These are phyloP conservation scores for Vitis cinerea DNA, from an alignment of 164 flowering plant genomes.

Conservation along the genomic window DNA sequence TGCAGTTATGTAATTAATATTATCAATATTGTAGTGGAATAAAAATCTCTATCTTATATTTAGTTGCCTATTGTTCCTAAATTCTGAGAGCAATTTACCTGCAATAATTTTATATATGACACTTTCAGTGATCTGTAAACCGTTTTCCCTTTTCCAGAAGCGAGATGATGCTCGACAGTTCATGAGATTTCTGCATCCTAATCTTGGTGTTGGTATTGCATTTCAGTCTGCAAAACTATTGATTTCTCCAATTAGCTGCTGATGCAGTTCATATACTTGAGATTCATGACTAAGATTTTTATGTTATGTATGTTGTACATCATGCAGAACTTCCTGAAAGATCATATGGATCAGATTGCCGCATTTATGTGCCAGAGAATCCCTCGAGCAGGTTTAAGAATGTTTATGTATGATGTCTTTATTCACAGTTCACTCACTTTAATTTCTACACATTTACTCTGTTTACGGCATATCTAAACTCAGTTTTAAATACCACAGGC, in stretches of 20 bases:
- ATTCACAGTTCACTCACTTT: constrained; percentile 26
- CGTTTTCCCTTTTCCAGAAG: constrained; percentile 45
- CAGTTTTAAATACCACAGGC: neutral
- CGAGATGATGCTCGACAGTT: constrained; percentile 99
- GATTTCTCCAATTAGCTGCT: too few species aligned
- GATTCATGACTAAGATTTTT: too few species aligned
- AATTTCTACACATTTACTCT: neutral
- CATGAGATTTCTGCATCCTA: constrained; percentile 96
- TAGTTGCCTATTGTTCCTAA: too few species aligned
- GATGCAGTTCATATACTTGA: too few species aligned
- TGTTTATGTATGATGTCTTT: constrained; percentile 88
- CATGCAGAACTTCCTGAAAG: constrained; percentile 94
- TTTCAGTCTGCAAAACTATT: neutral
- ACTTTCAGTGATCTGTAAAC: too few species aligned
- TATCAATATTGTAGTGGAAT: too few species aligned
- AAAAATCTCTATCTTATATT: too few species aligned
- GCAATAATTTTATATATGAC: too few species aligned
- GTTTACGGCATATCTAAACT: too few species aligned
- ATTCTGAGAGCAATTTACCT: too few species aligned
- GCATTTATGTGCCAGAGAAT: constrained; percentile 81
- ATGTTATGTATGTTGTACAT: neutral
- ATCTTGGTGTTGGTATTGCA: constrained; percentile 90
- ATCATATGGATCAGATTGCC: constrained; percentile 97
- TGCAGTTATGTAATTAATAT: too few species aligned
- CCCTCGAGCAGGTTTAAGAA: constrained; percentile 99